phyloP scores from a whole-genome alignment of 2,329 filamentous ascomycete genomes.

The Fusarium concolor region DNA sequence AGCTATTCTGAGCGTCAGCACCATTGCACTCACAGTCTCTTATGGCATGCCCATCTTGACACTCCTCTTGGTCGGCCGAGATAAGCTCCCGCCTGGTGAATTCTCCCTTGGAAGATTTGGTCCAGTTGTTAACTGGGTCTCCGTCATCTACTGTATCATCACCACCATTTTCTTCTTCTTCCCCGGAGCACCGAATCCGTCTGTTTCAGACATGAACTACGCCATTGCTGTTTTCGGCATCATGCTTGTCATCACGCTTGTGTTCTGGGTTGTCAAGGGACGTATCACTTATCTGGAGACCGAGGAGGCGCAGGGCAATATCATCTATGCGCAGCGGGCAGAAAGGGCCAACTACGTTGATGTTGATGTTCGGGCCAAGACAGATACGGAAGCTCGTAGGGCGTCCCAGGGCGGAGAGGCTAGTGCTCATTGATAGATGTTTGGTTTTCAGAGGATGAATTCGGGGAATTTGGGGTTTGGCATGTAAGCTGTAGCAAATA shows the following conservation, averaged over 20 bases:
- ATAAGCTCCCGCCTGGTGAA: conserved; percentile 60
- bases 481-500: background rate
- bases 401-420: background rate
- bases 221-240: conserved; percentile 68
- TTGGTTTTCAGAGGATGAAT: background rate
- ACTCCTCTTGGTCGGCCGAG: conserved; percentile 62
- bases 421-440: background rate
- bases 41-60: conserved; percentile 61
- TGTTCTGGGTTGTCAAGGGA: conserved; percentile 64
- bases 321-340: conserved; percentile 38
- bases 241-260: conserved; percentile 62
- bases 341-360: conserved; percentile 32
- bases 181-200: conserved; percentile 58
- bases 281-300: conserved; percentile 51
- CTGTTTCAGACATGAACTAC: conserved; percentile 65
- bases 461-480: background rate
- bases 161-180: conserved; percentile 69
- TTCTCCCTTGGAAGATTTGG: conserved; percentile 61
- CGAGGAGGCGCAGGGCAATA: conserved; percentile 43
- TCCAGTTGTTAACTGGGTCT: conserved; percentile 59
- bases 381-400: background rate
- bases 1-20: conserved; percentile 66
- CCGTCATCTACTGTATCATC: conserved; percentile 62
- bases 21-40: conserved; percentile 65
- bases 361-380: conserved; percentile 12